A percentile compares a stretch with the other conserved stretches of the same genome.
These are phyloP conservation scores for Pichia exigua DNA, from an alignment of 805 yeast species.

Conservation along the genomic window DNA sequence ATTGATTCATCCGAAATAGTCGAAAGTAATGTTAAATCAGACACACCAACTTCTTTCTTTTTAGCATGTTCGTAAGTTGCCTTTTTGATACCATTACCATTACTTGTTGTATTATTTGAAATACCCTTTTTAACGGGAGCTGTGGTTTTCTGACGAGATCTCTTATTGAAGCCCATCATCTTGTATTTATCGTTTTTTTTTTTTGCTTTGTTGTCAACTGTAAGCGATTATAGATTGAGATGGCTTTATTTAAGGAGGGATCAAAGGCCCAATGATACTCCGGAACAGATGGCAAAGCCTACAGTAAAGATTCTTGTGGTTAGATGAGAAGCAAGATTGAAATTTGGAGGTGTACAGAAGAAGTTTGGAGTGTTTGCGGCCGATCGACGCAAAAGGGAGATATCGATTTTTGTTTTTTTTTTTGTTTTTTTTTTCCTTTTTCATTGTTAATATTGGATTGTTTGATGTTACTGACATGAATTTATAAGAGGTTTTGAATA, in stretches of 20 bases:
- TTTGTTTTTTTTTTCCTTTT: not conserved
- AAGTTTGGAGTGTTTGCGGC: not conserved
- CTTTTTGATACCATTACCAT: slow-evolving; percentile 55
- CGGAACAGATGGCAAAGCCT: not conserved
- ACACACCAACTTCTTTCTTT: slow-evolving; percentile 97
- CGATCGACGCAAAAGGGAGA: not conserved
- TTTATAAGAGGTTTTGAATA: no score
- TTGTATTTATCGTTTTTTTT: not conserved
- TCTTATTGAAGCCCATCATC: slow-evolving; percentile 23
- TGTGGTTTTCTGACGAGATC: slow-evolving; percentile 51
- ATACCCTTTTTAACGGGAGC: slow-evolving; percentile 23
- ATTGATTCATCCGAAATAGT: slow-evolving; percentile 88
- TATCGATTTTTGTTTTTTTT: not conserved
- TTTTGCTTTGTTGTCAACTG: no score
- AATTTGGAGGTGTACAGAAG: not conserved
- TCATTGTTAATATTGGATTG: no score
- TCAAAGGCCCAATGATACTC: not conserved
- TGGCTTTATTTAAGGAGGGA: not conserved
- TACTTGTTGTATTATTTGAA: slow-evolving; percentile 42
- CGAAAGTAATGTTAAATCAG: slow-evolving; percentile 83
- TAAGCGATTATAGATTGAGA: not conserved
- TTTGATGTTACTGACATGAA: no score
- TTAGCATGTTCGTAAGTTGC: slow-evolving; percentile 84
- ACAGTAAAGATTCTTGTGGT: not conserved
- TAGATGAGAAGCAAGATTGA: not conserved